Evolutionary conservation across 306 rosid genomes (phyloP).

Genomic region (Quercus glauca): DNA sequence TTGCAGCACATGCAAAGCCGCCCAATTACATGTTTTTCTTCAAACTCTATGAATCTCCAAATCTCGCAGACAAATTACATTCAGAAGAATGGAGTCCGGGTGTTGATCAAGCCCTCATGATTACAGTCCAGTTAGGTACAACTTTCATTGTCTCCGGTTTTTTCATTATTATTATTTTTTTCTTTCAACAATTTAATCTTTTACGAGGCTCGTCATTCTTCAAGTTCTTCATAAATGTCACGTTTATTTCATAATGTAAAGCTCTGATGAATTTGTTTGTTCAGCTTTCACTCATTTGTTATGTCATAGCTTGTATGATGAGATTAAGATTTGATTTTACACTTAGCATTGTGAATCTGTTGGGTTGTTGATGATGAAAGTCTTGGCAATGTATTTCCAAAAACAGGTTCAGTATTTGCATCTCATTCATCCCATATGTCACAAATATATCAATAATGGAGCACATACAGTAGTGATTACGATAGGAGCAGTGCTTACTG

Average conservation of each 20-base stretch:
- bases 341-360: background rate
- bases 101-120: conserved; percentile 36
- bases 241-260: background rate
- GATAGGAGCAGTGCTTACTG: too few species aligned
- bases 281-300: background rate
- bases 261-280: background rate
- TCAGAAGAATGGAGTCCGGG: conserved; percentile 48
- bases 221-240: background rate
- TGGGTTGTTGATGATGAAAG: too few species aligned
- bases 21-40: conserved; percentile 90
- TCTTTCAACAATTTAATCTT: background rate
- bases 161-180: background rate
- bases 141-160: background rate
- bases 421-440: too few species aligned
- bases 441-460: too few species aligned
- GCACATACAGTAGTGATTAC: too few species aligned
- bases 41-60: conserved; percentile 58
- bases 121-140: conserved; percentile 38
- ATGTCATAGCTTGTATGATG: background rate
- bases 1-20: conserved; percentile 91
- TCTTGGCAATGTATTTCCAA: too few species aligned
- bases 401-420: too few species aligned
- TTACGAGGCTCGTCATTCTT: background rate
- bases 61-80: conserved; percentile 73
- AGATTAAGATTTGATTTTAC: background rate